Evolutionary conservation across 257 asterid genomes (phyloP).

Genomic region (Penstemon barbatus): DNA sequence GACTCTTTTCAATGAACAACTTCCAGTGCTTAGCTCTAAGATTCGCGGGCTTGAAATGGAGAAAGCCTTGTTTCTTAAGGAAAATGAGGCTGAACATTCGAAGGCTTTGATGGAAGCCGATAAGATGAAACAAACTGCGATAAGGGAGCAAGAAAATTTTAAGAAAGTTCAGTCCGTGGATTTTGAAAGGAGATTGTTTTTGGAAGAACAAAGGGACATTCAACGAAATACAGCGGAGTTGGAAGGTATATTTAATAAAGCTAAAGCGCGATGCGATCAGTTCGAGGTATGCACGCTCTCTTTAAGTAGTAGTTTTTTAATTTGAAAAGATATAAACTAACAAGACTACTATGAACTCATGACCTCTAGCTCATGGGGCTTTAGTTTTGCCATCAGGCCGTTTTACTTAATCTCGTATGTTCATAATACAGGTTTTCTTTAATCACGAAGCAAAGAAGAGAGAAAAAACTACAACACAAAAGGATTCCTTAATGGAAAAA

Average conservation of each 20-base stretch:
- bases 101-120: slow-evolving; percentile 32
- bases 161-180: slow-evolving; percentile 50
- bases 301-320: background rate
- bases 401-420: background rate
- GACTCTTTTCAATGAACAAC: slow-evolving; percentile 44
- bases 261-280: slow-evolving; percentile 42
- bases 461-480: slow-evolving; percentile 22
- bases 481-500: slow-evolving; percentile 33
- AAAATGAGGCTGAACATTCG: slow-evolving; percentile 46
- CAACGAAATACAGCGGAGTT: slow-evolving; percentile 33
- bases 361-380: too few species aligned
- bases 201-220: slow-evolving; percentile 40
- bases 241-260: slow-evolving; percentile 37
- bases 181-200: slow-evolving; percentile 38
- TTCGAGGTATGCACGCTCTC: slow-evolving; percentile 50
- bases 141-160: slow-evolving; percentile 50
- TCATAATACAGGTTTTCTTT: slow-evolving; percentile 43
- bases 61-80: slow-evolving; percentile 39
- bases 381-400: too few species aligned
- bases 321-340: too few species aligned
- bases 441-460: slow-evolving; percentile 61
- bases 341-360: too few species aligned
- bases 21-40: slow-evolving; percentile 42
- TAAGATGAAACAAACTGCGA: slow-evolving; percentile 43
- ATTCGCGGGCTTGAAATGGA: slow-evolving; percentile 46